phyloP scores from a whole-genome alignment of 2,329 filamentous ascomycete species.

The Acephala macrosclerotiorum region DNA sequence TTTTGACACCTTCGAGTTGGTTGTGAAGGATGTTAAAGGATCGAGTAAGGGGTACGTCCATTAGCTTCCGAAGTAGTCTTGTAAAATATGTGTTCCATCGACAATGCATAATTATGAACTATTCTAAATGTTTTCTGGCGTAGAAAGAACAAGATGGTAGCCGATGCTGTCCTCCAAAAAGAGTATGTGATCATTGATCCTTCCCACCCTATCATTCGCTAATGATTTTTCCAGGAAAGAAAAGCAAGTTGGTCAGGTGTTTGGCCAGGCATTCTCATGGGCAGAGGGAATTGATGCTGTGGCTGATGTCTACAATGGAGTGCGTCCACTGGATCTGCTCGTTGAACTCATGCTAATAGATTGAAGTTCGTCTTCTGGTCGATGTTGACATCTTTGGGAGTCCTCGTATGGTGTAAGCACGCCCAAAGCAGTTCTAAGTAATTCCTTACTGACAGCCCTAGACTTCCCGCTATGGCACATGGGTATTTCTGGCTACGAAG shows the following conservation, averaged over 20 bases:
- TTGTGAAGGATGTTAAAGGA: slow-evolving; percentile 88
- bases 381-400: slow-evolving; percentile 85
- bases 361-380: slow-evolving; percentile 92
- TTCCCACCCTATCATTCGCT: slow-evolving; percentile 39
- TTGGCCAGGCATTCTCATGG: slow-evolving; percentile 77
- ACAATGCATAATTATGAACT: slow-evolving; percentile 38
- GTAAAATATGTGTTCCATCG: slow-evolving; percentile 51
- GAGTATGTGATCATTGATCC: slow-evolving; percentile 63
- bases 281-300: slow-evolving; percentile 78
- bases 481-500: slow-evolving; percentile 97
- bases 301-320: slow-evolving; percentile 91
- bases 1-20: slow-evolving; percentile 87
- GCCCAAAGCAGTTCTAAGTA: not conserved
- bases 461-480: slow-evolving; percentile 98
- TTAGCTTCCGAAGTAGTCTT: slow-evolving; percentile 88
- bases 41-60: slow-evolving; percentile 97
- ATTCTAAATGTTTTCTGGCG: slow-evolving; percentile 44
- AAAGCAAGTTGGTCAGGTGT: slow-evolving; percentile 73
- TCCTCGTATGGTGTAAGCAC: slow-evolving; percentile 90
- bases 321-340: slow-evolving; percentile 52
- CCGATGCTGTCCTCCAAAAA: slow-evolving; percentile 68
- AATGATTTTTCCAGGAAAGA: slow-evolving; percentile 66
- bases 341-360: slow-evolving; percentile 9
- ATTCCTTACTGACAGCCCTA: slow-evolving; percentile 46
- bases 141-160: slow-evolving; percentile 51